phyloP scores from a whole-genome alignment of 2,329 filamentous ascomycete genomes.

The Fusarium sp. region DNA sequence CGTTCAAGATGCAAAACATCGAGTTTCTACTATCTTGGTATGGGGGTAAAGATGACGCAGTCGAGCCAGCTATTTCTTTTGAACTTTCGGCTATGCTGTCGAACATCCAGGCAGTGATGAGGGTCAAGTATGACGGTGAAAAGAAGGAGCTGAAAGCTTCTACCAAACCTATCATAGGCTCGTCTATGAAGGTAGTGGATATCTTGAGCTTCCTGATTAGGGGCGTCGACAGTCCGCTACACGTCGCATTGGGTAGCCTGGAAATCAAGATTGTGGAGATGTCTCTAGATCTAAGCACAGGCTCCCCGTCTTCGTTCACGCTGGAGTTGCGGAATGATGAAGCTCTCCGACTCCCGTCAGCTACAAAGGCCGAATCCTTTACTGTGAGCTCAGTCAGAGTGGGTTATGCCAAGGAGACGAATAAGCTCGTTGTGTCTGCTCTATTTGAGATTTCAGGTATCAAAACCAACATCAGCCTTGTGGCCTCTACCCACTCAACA shows the following conservation, averaged over 20 bases:
- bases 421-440: not conserved
- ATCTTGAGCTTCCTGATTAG: not conserved
- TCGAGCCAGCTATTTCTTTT: no score
- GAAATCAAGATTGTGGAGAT: not conserved
- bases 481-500: not conserved
- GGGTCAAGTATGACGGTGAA: no score
- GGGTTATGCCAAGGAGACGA: not conserved
- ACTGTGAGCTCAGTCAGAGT: not conserved
- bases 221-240: not conserved
- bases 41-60: no score
- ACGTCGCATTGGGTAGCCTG: rapidly evolving
- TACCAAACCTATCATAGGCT: no score
- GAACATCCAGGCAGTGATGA: no score
- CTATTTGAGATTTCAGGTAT: not conserved
- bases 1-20: no score
- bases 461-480: not conserved
- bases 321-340: not conserved
- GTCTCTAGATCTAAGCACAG: not conserved
- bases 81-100: no score
- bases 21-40: no score
- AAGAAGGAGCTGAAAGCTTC: no score
- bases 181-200: not conserved
- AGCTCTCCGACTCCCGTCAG: not conserved
- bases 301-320: not conserved
- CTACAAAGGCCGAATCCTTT: rapidly evolving